Evolutionary conservation across 169 alveolate genomes (phyloP), one percentile per base, ranked within the genome.

Genomic region (Eimeria necatrix): DNA sequence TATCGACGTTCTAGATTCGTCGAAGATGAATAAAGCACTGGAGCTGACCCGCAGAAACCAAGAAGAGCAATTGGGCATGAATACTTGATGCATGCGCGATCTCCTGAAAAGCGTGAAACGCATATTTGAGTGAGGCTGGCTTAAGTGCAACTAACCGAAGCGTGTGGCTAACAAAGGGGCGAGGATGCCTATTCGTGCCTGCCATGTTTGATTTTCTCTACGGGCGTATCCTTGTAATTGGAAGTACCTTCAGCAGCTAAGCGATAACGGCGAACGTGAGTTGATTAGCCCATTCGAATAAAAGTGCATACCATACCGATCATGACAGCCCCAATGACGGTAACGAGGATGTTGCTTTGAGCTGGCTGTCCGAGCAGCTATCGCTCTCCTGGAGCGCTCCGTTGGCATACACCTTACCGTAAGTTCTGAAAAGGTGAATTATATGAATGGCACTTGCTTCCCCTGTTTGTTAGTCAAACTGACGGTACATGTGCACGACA

Each of bases 221-320:
- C 20, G 0, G 68, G 68, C 68, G 20, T 18, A n/a, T n/a, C 26
- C 56, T 24, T 18, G 74, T 76, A 22, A n/a, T 52, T n/a, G 4
- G 24, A 12, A 26, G n/a, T 91, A 76, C 91, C 91, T 78, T 91
- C 92, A 24, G 95, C 95, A 24, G 91, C 95, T 91, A 41, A 6
- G 24, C 59, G n/a, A 22, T 68, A 48, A 60, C 32, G 7, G 52
- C 9, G 26, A 32, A 18, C 26, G 41, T 32, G 41, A 32, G 14
- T 59, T 20, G 20, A 12, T 16, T 12, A 59, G 20, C 20, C 22
- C 70, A 59, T 59, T 20, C 22, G 41, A 32, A 32, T 32, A 32
- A 41, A 32, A 51, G 61, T 41, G 61, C 49, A 71, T 51, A 32
- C 26, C 95, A 24, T 83, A 92, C 95, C 95, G 46, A 92, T 52